Conservation (phyloP, 2,329 filamentous ascomycete genomes). For the Chaetoscypha palmicola region DNA sequence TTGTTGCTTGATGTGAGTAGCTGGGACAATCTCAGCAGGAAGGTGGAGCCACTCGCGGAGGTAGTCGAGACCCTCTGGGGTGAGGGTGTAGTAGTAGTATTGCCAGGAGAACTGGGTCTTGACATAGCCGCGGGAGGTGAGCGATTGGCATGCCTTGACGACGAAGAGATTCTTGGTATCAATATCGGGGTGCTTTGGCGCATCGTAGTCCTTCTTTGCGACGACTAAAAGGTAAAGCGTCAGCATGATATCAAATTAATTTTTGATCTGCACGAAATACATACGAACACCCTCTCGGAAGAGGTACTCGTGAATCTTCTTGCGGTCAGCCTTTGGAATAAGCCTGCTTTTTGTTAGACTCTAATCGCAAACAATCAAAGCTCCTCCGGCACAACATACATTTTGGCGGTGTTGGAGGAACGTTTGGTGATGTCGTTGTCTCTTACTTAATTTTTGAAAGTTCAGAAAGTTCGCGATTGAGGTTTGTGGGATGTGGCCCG, state of each 20-base stretch:
- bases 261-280: background rate
- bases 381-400: too few relatives aligned
- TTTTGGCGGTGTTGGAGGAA: conserved; percentile 44
- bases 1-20: conserved; percentile 99
- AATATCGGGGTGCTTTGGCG: conserved; percentile 94
- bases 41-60: conserved; percentile 99
- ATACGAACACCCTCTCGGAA: conserved; percentile 69
- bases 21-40: conserved; percentile 97
- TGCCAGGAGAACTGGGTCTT: conserved; percentile 99
- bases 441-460: too few relatives aligned
- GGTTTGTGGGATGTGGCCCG: too few relatives aligned
- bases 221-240: conserved; percentile 56
- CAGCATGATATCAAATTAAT: background rate
- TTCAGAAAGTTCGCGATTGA: background rate
- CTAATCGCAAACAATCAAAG: background rate
- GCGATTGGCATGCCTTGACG: conserved; percentile 98
- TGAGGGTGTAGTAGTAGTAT: conserved; percentile 99
- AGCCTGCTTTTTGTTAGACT: conserved; percentile 59
- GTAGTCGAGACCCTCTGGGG: conserved; percentile 99
- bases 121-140: conserved; percentile 95
- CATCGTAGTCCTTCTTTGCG: conserved; percentile 99
- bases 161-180: conserved; percentile 99
- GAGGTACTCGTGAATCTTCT: conserved; percentile 99
- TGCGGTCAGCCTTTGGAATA: conserved; percentile 99
- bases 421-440: too few relatives aligned